Conservation (phyloP, 1,284 basidiomycete species). For the Stygiomarasmius scandens region DNA sequence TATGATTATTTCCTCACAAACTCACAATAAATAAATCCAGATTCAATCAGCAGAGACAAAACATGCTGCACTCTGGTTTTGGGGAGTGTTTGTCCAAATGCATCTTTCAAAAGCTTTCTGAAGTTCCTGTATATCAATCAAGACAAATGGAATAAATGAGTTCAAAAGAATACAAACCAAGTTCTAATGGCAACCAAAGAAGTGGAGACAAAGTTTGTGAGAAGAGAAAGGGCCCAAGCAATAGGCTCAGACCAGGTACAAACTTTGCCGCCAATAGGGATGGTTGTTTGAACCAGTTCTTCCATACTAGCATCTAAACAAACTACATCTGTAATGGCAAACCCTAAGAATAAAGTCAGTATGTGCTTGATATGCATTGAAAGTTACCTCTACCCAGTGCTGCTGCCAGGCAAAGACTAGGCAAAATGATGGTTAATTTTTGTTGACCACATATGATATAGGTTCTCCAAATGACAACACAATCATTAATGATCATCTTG, state of each 20-base stretch:
- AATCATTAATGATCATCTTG: background rate
- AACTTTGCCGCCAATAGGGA: background rate
- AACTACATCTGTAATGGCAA: background rate
- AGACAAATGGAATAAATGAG: too few species aligned
- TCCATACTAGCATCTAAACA: background rate
- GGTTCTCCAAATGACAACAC: constrained; percentile 7
- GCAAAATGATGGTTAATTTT: constrained; percentile 1
- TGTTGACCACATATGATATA: constrained; percentile 6
- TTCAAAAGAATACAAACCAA: background rate
- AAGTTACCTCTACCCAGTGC: constrained; percentile 1
- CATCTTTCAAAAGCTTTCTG: background rate
- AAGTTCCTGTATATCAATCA: background rate
- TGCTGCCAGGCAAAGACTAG: background rate
- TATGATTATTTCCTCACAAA: too few species aligned
- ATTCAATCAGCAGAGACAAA: constrained; percentile 2
- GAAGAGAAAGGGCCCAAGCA: background rate
- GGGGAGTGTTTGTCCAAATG: background rate
- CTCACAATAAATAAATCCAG: constrained; percentile 3
- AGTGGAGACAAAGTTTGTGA: constrained; percentile 1
- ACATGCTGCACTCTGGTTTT: background rate
- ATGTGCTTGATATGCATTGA: background rate
- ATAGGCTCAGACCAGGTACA: background rate
- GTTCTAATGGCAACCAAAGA: constrained; percentile 7
- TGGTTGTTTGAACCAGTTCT: background rate
- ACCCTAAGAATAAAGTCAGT: background rate